Conservation (phyloP, 78 protist genomes). For the Polysphondylium violaceum region DNA sequence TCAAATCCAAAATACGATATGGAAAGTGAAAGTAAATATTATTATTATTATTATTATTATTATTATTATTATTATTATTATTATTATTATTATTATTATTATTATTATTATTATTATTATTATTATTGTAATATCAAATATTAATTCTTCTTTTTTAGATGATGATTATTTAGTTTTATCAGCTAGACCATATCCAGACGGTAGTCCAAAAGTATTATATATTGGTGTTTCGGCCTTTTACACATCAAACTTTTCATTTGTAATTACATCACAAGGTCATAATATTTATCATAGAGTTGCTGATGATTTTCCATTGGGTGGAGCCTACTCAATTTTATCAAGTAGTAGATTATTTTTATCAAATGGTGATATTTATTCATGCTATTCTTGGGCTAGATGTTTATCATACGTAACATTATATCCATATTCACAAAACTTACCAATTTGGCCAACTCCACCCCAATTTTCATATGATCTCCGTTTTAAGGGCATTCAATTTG, state of each 20-base stretch:
- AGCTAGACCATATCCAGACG: conserved; percentile 32
- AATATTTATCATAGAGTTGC: background rate
- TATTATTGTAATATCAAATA: background rate
- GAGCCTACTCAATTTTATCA: conserved; percentile 20
- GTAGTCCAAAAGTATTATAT: conserved; percentile 39
- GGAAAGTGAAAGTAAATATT: conserved; percentile 14
- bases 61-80: background rate
- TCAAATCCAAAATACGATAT: conserved; percentile 13
- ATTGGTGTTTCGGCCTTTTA: conserved; percentile 39
- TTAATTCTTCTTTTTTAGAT: too few relatives aligned
- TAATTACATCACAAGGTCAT: background rate
- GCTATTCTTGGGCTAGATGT: conserved; percentile 30
- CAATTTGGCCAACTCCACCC: conserved; percentile 66
- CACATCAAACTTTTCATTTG: conserved; percentile 32
- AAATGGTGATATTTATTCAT: background rate
- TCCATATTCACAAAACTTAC: conserved; percentile 14
- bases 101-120: background rate
- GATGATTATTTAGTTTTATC: conserved; percentile 47
- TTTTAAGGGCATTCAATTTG: conserved; percentile 4
- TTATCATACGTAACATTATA: background rate
- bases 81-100: background rate
- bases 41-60: background rate
- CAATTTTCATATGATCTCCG: background rate
- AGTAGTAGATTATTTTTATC: conserved; percentile 40
- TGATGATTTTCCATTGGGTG: conserved; percentile 4